Evolutionary conservation across 257 asterid species (phyloP).

Genomic region (Craterostigma plantagineum): DNA sequence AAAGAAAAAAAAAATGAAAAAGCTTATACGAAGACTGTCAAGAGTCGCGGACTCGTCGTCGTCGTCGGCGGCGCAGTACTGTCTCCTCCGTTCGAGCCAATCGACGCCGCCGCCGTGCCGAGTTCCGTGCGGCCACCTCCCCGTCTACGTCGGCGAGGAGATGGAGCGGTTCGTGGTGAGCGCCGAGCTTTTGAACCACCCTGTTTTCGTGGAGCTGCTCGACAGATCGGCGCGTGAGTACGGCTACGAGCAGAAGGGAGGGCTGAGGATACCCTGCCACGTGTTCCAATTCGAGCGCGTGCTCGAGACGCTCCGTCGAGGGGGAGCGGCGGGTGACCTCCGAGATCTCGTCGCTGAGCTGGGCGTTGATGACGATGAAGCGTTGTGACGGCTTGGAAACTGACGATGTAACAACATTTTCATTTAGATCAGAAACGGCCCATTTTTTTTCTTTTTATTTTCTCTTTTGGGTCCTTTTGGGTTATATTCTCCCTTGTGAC

Average conservation of each 20-base stretch:
- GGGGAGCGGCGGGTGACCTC: slow-evolving; percentile 16
- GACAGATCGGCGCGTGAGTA: slow-evolving; percentile 47
- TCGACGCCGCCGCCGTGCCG: slow-evolving; percentile 9
- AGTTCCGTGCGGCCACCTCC: slow-evolving; percentile 48
- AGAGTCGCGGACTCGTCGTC: slow-evolving; percentile 1
- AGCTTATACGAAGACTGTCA: slow-evolving; percentile 1
- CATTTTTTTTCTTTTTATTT: too few relatives aligned
- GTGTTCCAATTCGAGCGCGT: slow-evolving; percentile 38
- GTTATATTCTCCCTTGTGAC: too few relatives aligned
- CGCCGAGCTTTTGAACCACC: slow-evolving; percentile 41
- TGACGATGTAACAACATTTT: too few relatives aligned
- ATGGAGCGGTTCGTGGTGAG: slow-evolving; percentile 52
- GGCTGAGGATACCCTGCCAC: slow-evolving; percentile 46
- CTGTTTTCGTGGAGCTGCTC: slow-evolving; percentile 29
- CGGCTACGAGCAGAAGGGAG: slow-evolving; percentile 47
- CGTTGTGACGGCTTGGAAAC: too few relatives aligned
- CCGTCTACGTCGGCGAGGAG: slow-evolving; percentile 55
- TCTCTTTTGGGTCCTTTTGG: too few relatives aligned
- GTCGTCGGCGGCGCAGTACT: background rate
- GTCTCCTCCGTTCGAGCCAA: background rate
- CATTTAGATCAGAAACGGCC: too few relatives aligned
- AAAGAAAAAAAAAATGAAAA: background rate
- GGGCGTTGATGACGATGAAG: too few relatives aligned
- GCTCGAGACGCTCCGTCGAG: slow-evolving; percentile 34
- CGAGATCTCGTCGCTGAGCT: slow-evolving; percentile 20